phyloP scores from a whole-genome alignment of 169 alveolate genomes.

The Plasmodium inui region DNA sequence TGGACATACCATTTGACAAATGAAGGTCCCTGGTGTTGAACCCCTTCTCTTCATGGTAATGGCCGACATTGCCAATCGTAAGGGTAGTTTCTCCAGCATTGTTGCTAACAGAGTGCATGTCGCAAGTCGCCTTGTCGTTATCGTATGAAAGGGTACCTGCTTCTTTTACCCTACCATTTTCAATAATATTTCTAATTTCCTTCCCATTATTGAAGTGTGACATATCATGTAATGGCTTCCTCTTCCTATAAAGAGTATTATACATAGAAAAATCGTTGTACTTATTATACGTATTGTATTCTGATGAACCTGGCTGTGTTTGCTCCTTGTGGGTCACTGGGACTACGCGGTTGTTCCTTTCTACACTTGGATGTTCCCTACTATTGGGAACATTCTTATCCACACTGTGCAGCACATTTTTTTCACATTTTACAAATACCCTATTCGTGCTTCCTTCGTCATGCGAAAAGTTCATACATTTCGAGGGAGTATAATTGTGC shows the following conservation, averaged over 20 bases:
- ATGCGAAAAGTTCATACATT: background rate
- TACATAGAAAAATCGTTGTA: background rate
- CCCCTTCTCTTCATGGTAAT: background rate
- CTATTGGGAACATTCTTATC: background rate
- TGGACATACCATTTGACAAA: background rate
- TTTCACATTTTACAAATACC: conserved; percentile 17
- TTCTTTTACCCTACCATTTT: background rate
- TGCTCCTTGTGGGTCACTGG: background rate
- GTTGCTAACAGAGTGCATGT: background rate
- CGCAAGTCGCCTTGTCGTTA: background rate
- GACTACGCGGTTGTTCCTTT: background rate
- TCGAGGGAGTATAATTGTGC: conserved; percentile 12
- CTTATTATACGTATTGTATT: background rate
- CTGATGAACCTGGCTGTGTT: background rate
- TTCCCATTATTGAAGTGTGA: background rate
- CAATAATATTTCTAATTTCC: background rate
- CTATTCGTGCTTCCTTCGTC: background rate
- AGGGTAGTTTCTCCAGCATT: background rate
- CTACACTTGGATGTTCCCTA: background rate
- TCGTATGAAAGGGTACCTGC: background rate
- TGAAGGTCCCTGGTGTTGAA: background rate
- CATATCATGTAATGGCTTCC: background rate
- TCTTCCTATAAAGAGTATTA: background rate
- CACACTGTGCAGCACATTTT: background rate
- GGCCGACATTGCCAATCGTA: background rate